These are phyloP conservation scores for Schizosaccharomyces osmophilus DNA, from an alignment of 805 yeast genomes.

Conservation along the genomic window DNA sequence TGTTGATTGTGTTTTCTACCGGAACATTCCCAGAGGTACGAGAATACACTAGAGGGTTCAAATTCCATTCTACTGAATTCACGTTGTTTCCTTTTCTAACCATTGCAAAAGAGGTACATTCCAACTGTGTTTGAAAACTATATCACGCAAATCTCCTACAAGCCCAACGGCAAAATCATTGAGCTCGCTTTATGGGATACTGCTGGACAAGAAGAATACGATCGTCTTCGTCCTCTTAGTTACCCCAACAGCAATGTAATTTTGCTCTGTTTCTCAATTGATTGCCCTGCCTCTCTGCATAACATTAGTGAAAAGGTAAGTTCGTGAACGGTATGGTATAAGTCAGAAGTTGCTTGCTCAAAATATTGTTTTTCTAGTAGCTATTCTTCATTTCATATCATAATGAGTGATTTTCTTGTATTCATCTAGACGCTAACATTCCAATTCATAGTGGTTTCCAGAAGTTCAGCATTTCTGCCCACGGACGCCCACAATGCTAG, in stretches of 20 bases:
- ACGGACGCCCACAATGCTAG: constrained; percentile 42
- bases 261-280: constrained; percentile 52
- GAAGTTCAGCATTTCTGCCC: constrained; percentile 70
- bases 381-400: too few relatives aligned
- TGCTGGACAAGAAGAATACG: constrained; percentile 76
- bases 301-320: constrained; percentile 33
- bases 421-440: constrained; percentile 1
- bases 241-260: constrained; percentile 60
- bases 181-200: constrained; percentile 72
- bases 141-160: constrained; percentile 28
- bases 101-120: constrained; percentile 23
- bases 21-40: constrained; percentile 74
- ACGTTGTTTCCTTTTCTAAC: background rate
- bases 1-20: constrained; percentile 65
- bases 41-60: background rate
- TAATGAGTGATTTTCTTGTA: background rate
- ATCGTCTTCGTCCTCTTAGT: constrained; percentile 49
- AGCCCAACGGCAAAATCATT: constrained; percentile 26
- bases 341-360: too few relatives aligned
- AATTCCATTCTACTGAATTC: background rate
- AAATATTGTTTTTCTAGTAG: too few relatives aligned
- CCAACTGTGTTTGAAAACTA: constrained; percentile 72
- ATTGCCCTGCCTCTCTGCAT: constrained; percentile 34
- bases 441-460: constrained; percentile 37
- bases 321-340: background rate